Evolutionary conservation across 169 alveolate species (phyloP).

Genomic region (Eimeria brunetti): DNA sequence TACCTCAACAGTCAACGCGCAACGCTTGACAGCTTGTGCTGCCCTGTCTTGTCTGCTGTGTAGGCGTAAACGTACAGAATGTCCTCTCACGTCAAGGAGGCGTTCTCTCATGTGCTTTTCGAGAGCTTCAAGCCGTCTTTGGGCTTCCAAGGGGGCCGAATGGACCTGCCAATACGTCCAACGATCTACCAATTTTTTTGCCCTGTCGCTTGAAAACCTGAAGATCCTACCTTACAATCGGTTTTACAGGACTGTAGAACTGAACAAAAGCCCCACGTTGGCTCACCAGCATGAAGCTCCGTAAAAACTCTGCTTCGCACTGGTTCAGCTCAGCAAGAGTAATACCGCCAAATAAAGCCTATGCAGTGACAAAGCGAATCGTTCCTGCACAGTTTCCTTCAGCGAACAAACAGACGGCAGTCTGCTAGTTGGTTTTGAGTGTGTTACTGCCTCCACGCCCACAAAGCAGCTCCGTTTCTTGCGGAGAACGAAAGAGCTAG

Average conservation of each 20-base stretch:
- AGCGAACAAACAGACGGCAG: not conserved
- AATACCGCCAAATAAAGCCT: not conserved
- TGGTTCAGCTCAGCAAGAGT: not conserved
- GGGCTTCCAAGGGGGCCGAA: conserved; percentile 32
- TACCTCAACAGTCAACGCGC: not conserved
- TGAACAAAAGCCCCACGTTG: not conserved
- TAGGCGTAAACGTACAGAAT: not conserved
- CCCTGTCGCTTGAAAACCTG: not conserved
- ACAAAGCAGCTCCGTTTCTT: not conserved
- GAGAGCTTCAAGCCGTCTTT: conserved; percentile 5
- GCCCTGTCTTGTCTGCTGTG: not conserved
- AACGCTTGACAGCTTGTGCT: not conserved
- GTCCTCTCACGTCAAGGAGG: not conserved
- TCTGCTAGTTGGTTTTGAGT: not conserved
- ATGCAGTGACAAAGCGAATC: not conserved
- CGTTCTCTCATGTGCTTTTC: not conserved
- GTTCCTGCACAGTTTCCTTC: not conserved
- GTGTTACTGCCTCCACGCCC: not conserved
- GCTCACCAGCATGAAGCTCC: conserved; percentile 18
- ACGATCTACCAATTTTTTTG: not conserved
- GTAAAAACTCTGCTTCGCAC: conserved; percentile 27
- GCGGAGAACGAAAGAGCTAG: not conserved
- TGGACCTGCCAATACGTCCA: not conserved
- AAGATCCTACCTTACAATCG: not conserved
- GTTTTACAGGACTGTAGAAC: not conserved